These are phyloP conservation scores for Monosporozyma siamensis DNA, from an alignment of 805 yeast species.

Conservation along the genomic window DNA sequence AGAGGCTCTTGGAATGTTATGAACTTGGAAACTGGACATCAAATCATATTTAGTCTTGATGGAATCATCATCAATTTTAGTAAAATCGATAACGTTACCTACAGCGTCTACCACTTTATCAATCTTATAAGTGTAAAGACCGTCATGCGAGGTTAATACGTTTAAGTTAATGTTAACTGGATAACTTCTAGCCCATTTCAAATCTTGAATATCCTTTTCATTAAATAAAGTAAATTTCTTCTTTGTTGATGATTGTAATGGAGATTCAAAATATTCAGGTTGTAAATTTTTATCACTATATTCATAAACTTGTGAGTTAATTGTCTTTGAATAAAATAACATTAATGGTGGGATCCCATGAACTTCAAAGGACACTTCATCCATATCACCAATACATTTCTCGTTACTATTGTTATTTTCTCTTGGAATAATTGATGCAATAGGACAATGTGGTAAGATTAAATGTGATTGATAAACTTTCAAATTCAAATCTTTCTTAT, in stretches of 20 bases:
- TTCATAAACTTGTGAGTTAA: slow-evolving; percentile 26
- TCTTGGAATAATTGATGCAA: slow-evolving; percentile 42
- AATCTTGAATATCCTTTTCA: slow-evolving; percentile 30
- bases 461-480: slow-evolving; percentile 54
- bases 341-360: slow-evolving; percentile 75
- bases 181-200: slow-evolving; percentile 36
- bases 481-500: slow-evolving; percentile 51
- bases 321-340: slow-evolving; percentile 43
- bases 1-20: slow-evolving; percentile 45
- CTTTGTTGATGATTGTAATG: slow-evolving; percentile 29
- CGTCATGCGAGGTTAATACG: slow-evolving; percentile 35
- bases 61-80: slow-evolving; percentile 22
- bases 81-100: slow-evolving; percentile 46
- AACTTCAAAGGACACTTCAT: slow-evolving; percentile 43
- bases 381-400: slow-evolving; percentile 56
- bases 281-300: slow-evolving; percentile 37
- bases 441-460: slow-evolving; percentile 69
- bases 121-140: slow-evolving; percentile 47
- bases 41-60: slow-evolving; percentile 29
- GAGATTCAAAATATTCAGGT: slow-evolving; percentile 45
- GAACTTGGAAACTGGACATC: slow-evolving; percentile 40
- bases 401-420: slow-evolving; percentile 29
- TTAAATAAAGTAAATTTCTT: slow-evolving; percentile 21
- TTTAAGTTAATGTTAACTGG: slow-evolving; percentile 39
- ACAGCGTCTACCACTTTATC: slow-evolving; percentile 56